Base-by-base conservation (phyloP, 306 rosid species). In the Gleditsia sinensis region DNA sequence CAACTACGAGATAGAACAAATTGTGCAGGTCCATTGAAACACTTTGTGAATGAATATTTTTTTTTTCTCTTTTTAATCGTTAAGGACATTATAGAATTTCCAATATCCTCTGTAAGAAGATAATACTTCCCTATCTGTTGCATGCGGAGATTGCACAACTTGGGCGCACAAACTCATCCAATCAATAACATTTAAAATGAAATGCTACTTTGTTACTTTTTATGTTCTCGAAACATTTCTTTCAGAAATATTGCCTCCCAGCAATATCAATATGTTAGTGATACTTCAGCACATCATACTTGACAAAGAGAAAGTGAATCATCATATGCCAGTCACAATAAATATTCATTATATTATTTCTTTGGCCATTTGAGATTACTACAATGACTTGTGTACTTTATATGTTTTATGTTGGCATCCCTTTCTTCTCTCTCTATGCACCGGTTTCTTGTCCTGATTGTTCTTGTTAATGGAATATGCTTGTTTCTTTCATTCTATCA, bases 201-300 rank as follows among this genome's bases (percentile, higher is more conserved):
- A 53, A 49, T 37, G 19, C 71, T 17, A 60, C 46, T 34, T 60
- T 34, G 23, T 36, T 21, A 48, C 50, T 67, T 37, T 24, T 4
- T 24, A 51, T 64, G 65, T 72, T 72, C 64, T 65, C 33, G 57
- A 72, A 78, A 72, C 32, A 25, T 43, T 54, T 63, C 45, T 57
- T 73, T 39, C 72, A 10, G 67, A 34, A 42, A n/a, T 51, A 68
- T 3, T 74, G 33, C 21, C 42, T 7, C 48, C 21, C 3, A 36
- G 70, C 48, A 36, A 46, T 57, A 46, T 36, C 67, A 37, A 57
- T 33, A 21, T 67, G 74, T 17, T 49, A 25, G 3, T 37, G n/a
- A 55, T 46, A 13, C 71, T 46, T 48, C 24, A 37, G 27, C 27
- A 32, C 40, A n/a, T n/a, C n/a, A n/a, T n/a, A n/a, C 25, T 61